Evolutionary conservation across 1,284 basidiomycete genomes (phyloP).

Genomic region (Violaceomyces palustris): DNA sequence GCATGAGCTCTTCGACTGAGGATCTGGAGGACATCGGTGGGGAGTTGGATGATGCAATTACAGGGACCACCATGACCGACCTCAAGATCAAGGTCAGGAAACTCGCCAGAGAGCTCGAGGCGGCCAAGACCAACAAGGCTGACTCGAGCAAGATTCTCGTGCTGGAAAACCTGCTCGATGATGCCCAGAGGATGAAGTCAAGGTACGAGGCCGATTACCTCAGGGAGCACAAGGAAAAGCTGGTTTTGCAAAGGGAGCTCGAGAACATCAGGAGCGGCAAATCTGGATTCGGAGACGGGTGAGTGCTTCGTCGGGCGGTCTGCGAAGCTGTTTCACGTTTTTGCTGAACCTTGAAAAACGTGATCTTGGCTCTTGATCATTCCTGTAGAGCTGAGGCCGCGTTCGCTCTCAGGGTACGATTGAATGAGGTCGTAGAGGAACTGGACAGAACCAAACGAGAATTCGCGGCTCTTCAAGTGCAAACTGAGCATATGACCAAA

Average conservation of each 20-base stretch:
- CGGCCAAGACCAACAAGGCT: slow-evolving; percentile 67
- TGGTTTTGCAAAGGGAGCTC: slow-evolving; percentile 72
- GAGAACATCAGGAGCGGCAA: slow-evolving; percentile 85
- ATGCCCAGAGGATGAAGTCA: slow-evolving; percentile 80
- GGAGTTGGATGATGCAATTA: slow-evolving; percentile 77
- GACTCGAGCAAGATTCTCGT: slow-evolving; percentile 72
- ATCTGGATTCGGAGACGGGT: slow-evolving; percentile 66
- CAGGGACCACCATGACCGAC: slow-evolving; percentile 76
- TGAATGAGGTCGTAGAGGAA: slow-evolving; percentile 81
- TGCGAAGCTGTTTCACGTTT: too few relatives aligned
- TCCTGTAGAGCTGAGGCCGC: slow-evolving; percentile 70
- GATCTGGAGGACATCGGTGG: slow-evolving; percentile 62
- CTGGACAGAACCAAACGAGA: slow-evolving; percentile 68
- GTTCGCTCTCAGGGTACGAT: slow-evolving; percentile 74
- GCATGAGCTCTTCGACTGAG: slow-evolving; percentile 7
- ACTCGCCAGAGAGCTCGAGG: slow-evolving; percentile 75
- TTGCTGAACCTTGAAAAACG: too few relatives aligned
- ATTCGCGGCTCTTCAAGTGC: slow-evolving; percentile 68
- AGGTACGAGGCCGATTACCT: slow-evolving; percentile 86
- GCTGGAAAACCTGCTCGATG: slow-evolving; percentile 82
- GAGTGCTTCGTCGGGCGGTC: background rate
- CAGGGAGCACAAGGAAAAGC: slow-evolving; percentile 72
- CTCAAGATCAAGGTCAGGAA: slow-evolving; percentile 78
- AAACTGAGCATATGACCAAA: slow-evolving; percentile 63
- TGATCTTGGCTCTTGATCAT: too few relatives aligned